Evolutionary conservation across 805 yeast genomes (phyloP).

Genomic region (Lipomyces spencermartinsiae): DNA sequence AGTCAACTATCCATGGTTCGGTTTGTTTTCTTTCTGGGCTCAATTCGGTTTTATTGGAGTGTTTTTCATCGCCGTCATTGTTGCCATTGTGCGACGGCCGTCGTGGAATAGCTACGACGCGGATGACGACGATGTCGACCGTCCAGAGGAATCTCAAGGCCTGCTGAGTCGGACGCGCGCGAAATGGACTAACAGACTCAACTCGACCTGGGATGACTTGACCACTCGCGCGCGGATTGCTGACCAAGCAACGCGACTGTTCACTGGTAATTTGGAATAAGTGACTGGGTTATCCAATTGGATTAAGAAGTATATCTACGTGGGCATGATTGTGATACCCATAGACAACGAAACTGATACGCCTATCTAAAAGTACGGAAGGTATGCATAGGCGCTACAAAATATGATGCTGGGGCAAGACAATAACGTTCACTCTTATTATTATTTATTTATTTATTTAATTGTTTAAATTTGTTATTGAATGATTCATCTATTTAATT

Average conservation of each 20-base stretch:
- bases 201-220: constrained; percentile 36
- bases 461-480: too few relatives aligned
- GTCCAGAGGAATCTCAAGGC: constrained; percentile 32
- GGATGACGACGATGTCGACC: constrained; percentile 30
- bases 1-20: constrained; percentile 39
- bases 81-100: constrained; percentile 33
- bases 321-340: background rate
- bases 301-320: background rate
- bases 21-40: constrained; percentile 38
- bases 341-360: background rate
- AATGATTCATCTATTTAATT: too few relatives aligned
- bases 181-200: constrained; percentile 30
- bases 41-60: constrained; percentile 37
- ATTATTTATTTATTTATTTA: too few relatives aligned
- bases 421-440: too few relatives aligned
- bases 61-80: constrained; percentile 30
- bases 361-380: background rate
- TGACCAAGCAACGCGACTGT: constrained; percentile 32
- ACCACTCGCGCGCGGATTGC: constrained; percentile 32
- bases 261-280: constrained; percentile 3
- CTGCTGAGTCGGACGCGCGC: constrained; percentile 33
- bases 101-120: constrained; percentile 35
- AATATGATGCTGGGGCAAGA: too few relatives aligned
- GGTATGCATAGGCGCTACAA: too few relatives aligned
- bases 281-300: background rate